phyloP scores from a whole-genome alignment of 441 rosid genomes.

The Lagerstroemia fauriei region DNA sequence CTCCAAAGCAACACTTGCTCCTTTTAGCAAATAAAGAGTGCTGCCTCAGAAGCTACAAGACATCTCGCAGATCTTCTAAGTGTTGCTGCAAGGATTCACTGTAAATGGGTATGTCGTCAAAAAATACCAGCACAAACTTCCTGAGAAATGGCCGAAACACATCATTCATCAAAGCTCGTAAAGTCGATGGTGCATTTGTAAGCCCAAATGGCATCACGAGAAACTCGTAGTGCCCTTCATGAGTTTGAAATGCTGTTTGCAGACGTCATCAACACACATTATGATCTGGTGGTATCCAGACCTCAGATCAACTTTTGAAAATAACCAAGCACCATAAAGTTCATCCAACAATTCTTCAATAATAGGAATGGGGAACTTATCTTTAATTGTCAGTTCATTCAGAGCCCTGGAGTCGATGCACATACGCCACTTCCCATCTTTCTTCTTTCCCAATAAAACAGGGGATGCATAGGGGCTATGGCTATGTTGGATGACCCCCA shows the following conservation, averaged over 20 bases:
- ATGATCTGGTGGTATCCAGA: not conserved
- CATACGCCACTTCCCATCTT: not conserved
- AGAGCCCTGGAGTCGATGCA: not conserved
- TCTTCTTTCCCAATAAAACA: too few species aligned
- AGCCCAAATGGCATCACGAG: slow-evolving; percentile 6
- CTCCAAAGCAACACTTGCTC: not conserved
- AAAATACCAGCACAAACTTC: not conserved
- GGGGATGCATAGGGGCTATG: too few species aligned
- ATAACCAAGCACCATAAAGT: not conserved
- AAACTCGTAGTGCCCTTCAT: not conserved
- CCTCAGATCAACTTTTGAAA: not conserved
- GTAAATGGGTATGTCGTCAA: not conserved
- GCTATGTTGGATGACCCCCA: too few species aligned
- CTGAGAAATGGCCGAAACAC: not conserved
- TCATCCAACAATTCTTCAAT: not conserved
- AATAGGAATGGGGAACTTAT: not conserved
- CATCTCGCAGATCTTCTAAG: not conserved
- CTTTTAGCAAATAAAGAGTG: not conserved
- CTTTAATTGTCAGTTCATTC: not conserved
- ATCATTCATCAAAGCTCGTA: not conserved
- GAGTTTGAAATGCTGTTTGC: not conserved
- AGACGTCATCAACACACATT: not conserved
- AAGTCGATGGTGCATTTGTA: not conserved
- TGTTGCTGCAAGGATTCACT: not conserved
- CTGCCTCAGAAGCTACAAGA: not conserved